Evolutionary conservation across 169 alveolate species (phyloP).

Genomic region (Pseudocohnilembus persalinus): DNA sequence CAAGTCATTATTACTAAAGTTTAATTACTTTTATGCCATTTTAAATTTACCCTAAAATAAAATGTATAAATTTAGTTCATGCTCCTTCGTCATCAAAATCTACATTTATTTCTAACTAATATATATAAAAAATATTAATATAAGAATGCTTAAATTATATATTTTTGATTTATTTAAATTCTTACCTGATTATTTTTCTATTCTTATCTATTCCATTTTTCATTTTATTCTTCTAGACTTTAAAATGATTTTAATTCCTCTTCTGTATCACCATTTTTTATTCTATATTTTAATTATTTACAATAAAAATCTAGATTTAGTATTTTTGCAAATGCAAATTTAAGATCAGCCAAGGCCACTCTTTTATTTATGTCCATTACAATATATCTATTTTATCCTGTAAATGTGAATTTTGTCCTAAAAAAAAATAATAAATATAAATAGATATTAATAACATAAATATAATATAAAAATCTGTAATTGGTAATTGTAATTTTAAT

Average conservation of each 20-base stretch:
- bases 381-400: background rate
- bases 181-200: conserved; percentile 14
- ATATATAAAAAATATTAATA: no score
- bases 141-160: no score
- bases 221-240: conserved; percentile 1
- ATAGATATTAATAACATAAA: no score
- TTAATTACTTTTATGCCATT: no score
- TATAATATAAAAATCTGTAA: no score
- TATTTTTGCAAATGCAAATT: conserved; percentile 20
- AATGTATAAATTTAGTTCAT: background rate
- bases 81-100: background rate
- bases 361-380: conserved; percentile 15
- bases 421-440: no score
- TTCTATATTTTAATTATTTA: background rate
- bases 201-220: no score
- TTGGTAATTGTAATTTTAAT: no score
- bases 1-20: no score
- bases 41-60: no score
- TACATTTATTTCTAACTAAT: background rate
- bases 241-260: background rate
- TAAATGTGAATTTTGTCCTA: conserved; percentile 6
- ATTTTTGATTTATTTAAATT: no score
- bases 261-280: background rate
- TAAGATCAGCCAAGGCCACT: conserved; percentile 10
- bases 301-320: conserved; percentile 13